Evolutionary conservation across 2,329 filamentous ascomycete genomes (phyloP).

Genomic region (Sporothrix mexicana): DNA sequence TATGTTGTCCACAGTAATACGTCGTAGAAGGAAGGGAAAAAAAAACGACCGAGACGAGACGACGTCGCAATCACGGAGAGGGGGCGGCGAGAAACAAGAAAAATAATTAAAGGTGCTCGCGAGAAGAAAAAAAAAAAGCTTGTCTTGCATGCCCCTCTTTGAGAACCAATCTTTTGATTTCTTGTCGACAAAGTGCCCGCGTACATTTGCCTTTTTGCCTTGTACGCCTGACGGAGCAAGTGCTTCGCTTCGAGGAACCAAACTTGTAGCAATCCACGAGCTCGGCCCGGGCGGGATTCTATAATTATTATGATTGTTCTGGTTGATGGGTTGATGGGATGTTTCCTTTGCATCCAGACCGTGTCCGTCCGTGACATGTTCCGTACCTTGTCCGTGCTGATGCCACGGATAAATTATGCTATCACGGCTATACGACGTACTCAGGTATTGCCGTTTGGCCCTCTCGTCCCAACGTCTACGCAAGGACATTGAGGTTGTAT

Average conservation of each 20-base stretch:
- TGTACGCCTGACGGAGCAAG: background rate
- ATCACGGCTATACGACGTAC: no score
- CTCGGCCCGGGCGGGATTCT: background rate
- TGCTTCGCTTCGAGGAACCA: background rate
- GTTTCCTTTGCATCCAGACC: background rate
- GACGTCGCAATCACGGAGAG: slow-evolving; percentile 20
- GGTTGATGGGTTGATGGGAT: background rate
- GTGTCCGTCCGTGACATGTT: slow-evolving; percentile 5
- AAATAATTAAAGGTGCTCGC: no score
- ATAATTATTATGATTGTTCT: background rate
- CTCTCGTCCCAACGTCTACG: background rate
- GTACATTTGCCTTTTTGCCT: background rate
- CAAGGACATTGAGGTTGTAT: background rate
- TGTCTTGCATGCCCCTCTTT: slow-evolving; percentile 12
- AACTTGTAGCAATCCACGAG: background rate
- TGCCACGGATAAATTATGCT: background rate
- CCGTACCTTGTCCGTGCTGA: no score
- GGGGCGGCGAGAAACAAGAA: background rate
- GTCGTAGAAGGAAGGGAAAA: no score
- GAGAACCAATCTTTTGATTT: slow-evolving; percentile 17
- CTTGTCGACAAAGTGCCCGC: background rate
- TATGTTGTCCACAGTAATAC: no score
- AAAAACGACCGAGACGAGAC: background rate
- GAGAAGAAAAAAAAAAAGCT: slow-evolving; percentile 1
- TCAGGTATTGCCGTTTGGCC: no score